Conservation (phyloP, 169 alveolate genomes). For the Hammondia hammondi region DNA sequence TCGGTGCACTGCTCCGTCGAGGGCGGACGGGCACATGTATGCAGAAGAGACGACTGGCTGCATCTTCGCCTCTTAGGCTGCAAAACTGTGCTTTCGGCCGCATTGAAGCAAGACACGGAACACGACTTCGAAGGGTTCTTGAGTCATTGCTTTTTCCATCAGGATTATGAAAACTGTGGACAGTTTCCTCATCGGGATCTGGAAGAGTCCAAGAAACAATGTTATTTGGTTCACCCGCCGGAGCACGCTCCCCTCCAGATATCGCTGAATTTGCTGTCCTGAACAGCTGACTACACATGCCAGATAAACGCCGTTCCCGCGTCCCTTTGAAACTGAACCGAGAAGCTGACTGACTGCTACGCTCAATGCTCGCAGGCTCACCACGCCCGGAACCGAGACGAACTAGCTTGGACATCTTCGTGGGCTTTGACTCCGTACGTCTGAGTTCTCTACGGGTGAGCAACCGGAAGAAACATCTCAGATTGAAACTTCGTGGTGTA, state of each 20-base stretch:
- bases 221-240: background rate
- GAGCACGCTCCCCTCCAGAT: background rate
- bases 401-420: no score
- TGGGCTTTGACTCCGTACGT: no score
- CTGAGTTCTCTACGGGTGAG: no score
- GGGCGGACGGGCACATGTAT: background rate
- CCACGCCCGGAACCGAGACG: no score
- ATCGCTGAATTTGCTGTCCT: no score
- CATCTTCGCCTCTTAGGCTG: background rate
- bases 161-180: background rate
- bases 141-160: background rate
- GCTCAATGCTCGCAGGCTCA: no score
- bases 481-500: no score
- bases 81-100: background rate
- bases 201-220: background rate
- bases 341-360: no score
- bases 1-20: conserved; percentile 12
- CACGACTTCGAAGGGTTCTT: background rate
- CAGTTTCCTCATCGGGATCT: background rate
- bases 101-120: background rate
- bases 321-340: no score
- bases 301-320: no score
- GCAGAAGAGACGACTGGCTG: background rate
- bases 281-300: no score
- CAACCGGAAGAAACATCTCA: no score